Conservation (phyloP, 352 stramenopile genomes). For the Pythium vanterpoolii region DNA sequence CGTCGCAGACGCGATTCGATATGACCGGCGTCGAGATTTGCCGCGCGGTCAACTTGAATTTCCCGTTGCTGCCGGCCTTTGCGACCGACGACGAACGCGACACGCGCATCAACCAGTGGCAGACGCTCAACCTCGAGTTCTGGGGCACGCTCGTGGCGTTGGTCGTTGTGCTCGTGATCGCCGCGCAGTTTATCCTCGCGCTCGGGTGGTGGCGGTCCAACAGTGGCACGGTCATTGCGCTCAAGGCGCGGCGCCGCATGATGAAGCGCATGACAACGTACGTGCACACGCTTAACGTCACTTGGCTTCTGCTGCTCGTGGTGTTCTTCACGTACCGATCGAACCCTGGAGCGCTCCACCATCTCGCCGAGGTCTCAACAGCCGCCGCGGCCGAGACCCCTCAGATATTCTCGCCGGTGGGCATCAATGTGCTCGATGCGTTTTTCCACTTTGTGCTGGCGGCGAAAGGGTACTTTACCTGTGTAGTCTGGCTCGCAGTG, state of each 20-base stretch:
- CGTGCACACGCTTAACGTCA: slow-evolving; percentile 63
- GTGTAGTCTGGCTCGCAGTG: slow-evolving; percentile 59
- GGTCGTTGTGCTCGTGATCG: slow-evolving; percentile 56
- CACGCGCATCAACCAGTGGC: slow-evolving; percentile 44
- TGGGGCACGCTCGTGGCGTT: slow-evolving; percentile 57
- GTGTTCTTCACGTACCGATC: slow-evolving; percentile 64
- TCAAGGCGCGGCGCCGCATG: slow-evolving; percentile 60
- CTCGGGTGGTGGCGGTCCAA: slow-evolving; percentile 77
- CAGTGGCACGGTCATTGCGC: slow-evolving; percentile 65
- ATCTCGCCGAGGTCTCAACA: slow-evolving; percentile 21
- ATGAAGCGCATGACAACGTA: slow-evolving; percentile 78
- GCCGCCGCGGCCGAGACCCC: neutral
- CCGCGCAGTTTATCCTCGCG: slow-evolving; percentile 54
- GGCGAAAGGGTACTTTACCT: slow-evolving; percentile 60
- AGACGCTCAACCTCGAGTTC: slow-evolving; percentile 53
- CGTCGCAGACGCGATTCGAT: slow-evolving; percentile 32
- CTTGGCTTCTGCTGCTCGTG: slow-evolving; percentile 59
- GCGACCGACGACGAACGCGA: slow-evolving; percentile 23
- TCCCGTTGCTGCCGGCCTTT: slow-evolving; percentile 41
- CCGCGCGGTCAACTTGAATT: slow-evolving; percentile 37
- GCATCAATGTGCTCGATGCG: slow-evolving; percentile 38
- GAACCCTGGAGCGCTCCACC: slow-evolving; percentile 32
- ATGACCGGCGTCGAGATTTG: slow-evolving; percentile 52
- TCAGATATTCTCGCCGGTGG: neutral
- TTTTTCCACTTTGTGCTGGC: slow-evolving; percentile 61